Base-by-base conservation (phyloP, 129 eudicot genomes). In the Flaveria robusta region DNA sequence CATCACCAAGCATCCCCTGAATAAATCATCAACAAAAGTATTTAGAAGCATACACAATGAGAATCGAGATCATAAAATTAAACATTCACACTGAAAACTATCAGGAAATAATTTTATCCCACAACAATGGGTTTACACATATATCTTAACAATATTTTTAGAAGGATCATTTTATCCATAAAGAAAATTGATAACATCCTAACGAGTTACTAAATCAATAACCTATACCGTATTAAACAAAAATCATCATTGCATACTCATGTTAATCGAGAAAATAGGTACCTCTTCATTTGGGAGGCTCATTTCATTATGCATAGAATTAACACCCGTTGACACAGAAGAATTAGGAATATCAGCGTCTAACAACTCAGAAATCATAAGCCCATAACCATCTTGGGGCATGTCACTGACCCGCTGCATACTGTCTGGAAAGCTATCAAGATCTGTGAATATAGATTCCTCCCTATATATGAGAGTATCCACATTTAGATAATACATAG, bases 361-460 rank as follows among this genome's bases (percentile, higher is more conserved):
- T 34, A 95, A 88, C 79, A 91, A 83, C 79, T 91, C 99, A 3
- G 99, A 91, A 60, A 91, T 85, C 99, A 95, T 91, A 80, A 89
- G 93, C 82, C 99, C 99, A 83, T 91, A 95, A 75, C 97, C 99
- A 79, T 89, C 97, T 78, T 89, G 94, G 13, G 89, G 86, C 60
- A 84, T 85, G 31, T 81, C 96, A 66, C 81, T 89, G 41, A 80
- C 82, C 81, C 82, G 84, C 69, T 80, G 90, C 75, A 85, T 70
- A 79, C 86, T 85, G 67, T 80, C 86, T 3, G 85, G 86, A 82
- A 89, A 89, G 82, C 82, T 85, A 79, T 84, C 99, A 78, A 89
- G 81, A 71, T 81, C 90, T 23, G 88, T 81, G 70, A 91, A 87
- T 74, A 82, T 83, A 83, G 83, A 70, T 74, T 83, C 92, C 19